These are phyloP conservation scores for Chionographis japonica DNA, from an alignment of 106 monocot species.

Conservation along the genomic window DNA sequence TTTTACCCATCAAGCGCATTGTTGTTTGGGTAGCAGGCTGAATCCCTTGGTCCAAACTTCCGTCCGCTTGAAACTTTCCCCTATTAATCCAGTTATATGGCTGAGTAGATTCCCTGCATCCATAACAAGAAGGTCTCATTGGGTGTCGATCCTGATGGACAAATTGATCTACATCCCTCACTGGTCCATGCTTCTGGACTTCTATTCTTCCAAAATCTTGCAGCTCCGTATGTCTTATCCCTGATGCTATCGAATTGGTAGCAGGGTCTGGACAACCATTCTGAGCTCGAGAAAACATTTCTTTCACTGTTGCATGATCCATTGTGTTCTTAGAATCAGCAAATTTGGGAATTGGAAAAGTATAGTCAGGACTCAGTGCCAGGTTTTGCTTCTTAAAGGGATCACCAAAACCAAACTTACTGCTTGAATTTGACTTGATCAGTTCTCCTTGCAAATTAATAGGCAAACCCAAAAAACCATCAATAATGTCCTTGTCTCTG, in stretches of 20 bases:
- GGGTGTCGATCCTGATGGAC: conserved; percentile 4
- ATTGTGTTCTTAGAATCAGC: conserved; percentile 5
- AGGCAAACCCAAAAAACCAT: conserved; percentile 22
- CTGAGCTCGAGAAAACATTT: conserved; percentile 6
- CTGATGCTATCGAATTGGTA: conserved; percentile 10
- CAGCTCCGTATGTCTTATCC: conserved; percentile 8
- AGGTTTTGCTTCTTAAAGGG: conserved; percentile 1
- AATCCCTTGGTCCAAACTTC: conserved; percentile 3
- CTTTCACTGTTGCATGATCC: conserved; percentile 8
- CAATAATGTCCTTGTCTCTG: neutral
- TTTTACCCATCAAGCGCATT: conserved; percentile 80
- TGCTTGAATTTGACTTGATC: neutral
- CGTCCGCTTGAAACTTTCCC: conserved; percentile 6
- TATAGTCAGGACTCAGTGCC: neutral
- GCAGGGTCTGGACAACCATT: conserved; percentile 20
- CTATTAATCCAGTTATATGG: conserved; percentile 6
- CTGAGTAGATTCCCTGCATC: conserved; percentile 12
- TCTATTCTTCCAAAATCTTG: conserved; percentile 18
- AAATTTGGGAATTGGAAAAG: neutral
- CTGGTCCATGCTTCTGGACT: conserved; percentile 8
- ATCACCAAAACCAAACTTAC: neutral
- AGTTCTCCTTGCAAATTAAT: conserved; percentile 19
- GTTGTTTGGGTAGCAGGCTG: conserved; percentile 26
- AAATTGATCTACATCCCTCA: conserved; percentile 8
- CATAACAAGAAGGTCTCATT: conserved; percentile 9